Evolutionary conservation across 176 grass and related monocot species (phyloP), one percentile per base, ranked within the genome.

Genomic region (Eleusine indica): DNA sequence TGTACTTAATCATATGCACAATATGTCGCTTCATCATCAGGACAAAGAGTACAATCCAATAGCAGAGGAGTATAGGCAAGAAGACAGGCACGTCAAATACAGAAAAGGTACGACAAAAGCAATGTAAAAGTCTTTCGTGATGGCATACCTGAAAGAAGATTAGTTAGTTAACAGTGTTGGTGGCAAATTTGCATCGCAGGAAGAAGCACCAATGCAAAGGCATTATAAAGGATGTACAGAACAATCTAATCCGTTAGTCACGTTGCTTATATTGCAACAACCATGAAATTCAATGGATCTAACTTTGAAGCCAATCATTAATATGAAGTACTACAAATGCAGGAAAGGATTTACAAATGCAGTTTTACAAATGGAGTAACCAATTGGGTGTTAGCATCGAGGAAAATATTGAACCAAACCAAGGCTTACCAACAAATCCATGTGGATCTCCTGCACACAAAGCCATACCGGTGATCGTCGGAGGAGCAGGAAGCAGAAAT

Each of bases 31-130:
- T 96, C 94, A 93, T 96, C 63, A 91, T 96, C 60, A 96, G 83
- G 65, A 91, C 72, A 82, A 96, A 93, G 44, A 96, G 94, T 71
- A 96, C 94, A 63, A 93, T 77, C 94, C 94, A 93, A 3, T 96
- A 96, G 39, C 88, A 25, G 25, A 25, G 93, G 21, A 96, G 91
- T 71, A 96, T 96, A 72, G 94, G 94, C 94, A 88, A 96, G 90
- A 93, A 96, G 66, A 96, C 91, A 53, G 91, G 94, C 71, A 96
- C 94, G 22, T 93, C 94, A 2, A 96, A 95, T 57, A 96, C 71
- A n/a, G 94, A 93, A 88, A 96, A 96, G 86, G 93, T 91, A 96
- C 93, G 43, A 96, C n/a, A 69, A 96, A 96, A 81, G 94, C 94
- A 83, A 96, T 64, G 38, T 76, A 96, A 8, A 91, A 89, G 32